phyloP scores from a whole-genome alignment of 225 moss, liverwort and hornwort genomes.

The Sphagnum contortum region DNA sequence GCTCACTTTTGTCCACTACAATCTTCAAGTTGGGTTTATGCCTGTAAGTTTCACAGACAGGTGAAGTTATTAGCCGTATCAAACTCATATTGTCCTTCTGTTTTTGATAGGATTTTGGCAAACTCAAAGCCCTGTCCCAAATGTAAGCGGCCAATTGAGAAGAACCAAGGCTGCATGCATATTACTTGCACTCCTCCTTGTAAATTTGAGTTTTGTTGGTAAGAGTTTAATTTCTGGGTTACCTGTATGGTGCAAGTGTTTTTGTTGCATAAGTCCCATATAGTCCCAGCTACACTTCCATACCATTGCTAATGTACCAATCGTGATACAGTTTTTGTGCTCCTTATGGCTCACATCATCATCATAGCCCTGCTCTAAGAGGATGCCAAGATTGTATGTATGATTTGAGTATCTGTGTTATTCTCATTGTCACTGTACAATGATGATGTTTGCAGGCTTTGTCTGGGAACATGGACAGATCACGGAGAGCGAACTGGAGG shows the following conservation, averaged over 20 bases:
- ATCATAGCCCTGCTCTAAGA: no score
- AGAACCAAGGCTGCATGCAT: conserved; percentile 16
- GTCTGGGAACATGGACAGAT: conserved; percentile 7
- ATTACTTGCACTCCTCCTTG: conserved; percentile 13
- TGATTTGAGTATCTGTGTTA: no score
- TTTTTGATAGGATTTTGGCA: conserved; percentile 3
- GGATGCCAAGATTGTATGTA: no score
- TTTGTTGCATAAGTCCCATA: no score
- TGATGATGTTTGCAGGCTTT: conserved; percentile 12
- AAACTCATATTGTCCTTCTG: no score
- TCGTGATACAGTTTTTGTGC: no score
- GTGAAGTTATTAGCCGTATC: no score
- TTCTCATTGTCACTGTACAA: not conserved
- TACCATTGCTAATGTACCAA: no score
- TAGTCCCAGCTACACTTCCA: no score
- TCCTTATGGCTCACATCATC: no score
- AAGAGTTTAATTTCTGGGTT: not conserved
- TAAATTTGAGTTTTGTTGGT: conserved; percentile 2
- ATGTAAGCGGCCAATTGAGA: conserved; percentile 16
- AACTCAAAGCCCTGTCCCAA: conserved; percentile 10
- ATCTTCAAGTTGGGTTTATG: not conserved
- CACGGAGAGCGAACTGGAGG: conserved; percentile 1
- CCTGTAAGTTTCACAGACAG: not conserved
- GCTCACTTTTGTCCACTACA: not conserved
- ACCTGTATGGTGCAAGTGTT: not conserved